Base-by-base conservation (phyloP, 257 asterid species). In the Henckelia pumila region DNA sequence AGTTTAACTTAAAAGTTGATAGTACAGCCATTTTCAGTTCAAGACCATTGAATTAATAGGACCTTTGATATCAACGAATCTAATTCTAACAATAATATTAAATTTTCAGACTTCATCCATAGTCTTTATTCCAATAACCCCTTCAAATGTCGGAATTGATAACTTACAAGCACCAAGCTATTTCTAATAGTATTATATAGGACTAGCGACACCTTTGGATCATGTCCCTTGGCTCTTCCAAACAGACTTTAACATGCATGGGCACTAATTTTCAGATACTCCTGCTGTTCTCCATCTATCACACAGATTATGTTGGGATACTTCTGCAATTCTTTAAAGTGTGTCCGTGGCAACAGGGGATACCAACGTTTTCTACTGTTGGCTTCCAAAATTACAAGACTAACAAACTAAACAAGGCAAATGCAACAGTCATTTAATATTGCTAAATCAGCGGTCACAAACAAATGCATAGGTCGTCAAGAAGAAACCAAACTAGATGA, bases 391-490 rank as follows among this genome's bases (percentile, higher is more conserved):
- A 50, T 30, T 29, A 10, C n/a, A 59, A 47, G 29, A 29, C 33
- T 23, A 37, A 50, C 44, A 56, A 32, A 59, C 2, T 35, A 65
- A 59, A 62, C 29, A 24, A 44, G 58, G 57, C 30, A 56, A 59
- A 67, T 56, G 56, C 52, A 47, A 63, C 26, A 66, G 33, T 44
- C 47, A 73, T 40, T 50, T 59, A n/a, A 25, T 40, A 59, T 64
- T 65, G 56, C 20, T 30, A 55, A 50, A 35, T 55, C 32, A 77
- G 56, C 30, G 52, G 64, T 25, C 60, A 66, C 19, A 50, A 63
- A 70, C 29, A 63, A 59, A 65, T 1, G 71, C 22, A 64, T 28
- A 72, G 59, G 69, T 52, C 52, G 55, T 37, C 59, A 55, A 66
- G 40, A 72, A 63, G 64, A 71, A 66, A 53, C 23, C 29, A 29